Evolutionary conservation across 2,329 filamentous ascomycete species (phyloP).

Genomic region (Juglanconis sp.): DNA sequence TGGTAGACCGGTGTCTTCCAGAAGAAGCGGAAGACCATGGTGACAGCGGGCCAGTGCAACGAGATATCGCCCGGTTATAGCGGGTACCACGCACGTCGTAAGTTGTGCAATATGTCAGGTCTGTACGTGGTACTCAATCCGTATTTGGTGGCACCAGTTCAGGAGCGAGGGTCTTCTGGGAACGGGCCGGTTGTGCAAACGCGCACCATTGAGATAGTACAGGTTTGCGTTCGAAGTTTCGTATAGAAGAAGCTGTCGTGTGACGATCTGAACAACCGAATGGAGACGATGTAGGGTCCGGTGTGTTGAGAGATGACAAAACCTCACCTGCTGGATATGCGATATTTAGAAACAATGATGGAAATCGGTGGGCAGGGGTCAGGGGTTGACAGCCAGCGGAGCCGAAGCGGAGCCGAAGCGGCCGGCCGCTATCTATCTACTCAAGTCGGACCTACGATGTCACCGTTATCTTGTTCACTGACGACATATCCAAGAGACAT

Average conservation of each 20-base stretch:
- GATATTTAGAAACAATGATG: no score
- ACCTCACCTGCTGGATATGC: background rate
- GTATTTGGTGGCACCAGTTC: background rate
- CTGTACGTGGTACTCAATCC: background rate
- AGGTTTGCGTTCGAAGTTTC: background rate
- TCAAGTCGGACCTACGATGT: background rate
- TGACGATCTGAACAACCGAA: background rate
- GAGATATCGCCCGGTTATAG: background rate
- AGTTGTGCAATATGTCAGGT: background rate
- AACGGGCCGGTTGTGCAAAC: background rate
- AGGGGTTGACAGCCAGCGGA: no score
- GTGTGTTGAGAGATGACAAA: background rate
- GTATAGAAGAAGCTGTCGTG: background rate
- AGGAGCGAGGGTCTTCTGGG: background rate
- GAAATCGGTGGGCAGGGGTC: no score
- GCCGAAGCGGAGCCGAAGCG: background rate
- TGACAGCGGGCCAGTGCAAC: background rate
- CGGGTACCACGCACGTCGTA: background rate
- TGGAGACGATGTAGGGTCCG: background rate
- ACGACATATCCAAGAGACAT: no score
- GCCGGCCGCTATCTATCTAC: background rate
- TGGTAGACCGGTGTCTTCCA: conserved; percentile 28
- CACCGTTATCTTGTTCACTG: background rate
- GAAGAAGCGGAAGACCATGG: conserved; percentile 14
- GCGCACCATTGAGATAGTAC: background rate